Evolutionary conservation across 2,329 filamentous ascomycete species (phyloP).

Genomic region (Polytolypa hystricis): DNA sequence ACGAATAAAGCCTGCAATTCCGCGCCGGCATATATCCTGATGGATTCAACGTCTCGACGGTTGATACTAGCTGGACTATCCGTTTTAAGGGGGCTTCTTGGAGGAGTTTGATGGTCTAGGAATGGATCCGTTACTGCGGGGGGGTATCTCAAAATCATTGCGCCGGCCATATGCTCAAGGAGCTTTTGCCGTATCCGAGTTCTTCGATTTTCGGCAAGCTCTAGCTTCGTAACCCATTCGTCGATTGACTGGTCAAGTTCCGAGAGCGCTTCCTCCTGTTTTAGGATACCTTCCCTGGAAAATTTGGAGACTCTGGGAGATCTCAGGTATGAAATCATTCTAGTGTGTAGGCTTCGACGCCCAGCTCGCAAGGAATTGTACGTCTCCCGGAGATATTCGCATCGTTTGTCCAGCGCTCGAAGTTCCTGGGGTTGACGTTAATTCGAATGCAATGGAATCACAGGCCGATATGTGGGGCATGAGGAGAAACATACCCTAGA

Average conservation of each 20-base stretch:
- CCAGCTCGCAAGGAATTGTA: constrained; percentile 65
- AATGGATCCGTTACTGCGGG: constrained; percentile 3
- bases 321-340: constrained; percentile 67
- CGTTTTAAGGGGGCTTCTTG: constrained; percentile 47
- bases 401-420: constrained; percentile 62
- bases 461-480: background rate
- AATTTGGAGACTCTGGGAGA: constrained; percentile 60
- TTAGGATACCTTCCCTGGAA: constrained; percentile 62
- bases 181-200: constrained; percentile 67
- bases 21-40: constrained; percentile 56
- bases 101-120: constrained; percentile 31
- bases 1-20: constrained; percentile 56
- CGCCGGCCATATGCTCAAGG: constrained; percentile 68
- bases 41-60: constrained; percentile 48
- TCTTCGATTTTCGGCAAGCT: constrained; percentile 66
- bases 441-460: constrained; percentile 4
- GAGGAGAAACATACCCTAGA: constrained; percentile 15
- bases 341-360: constrained; percentile 62
- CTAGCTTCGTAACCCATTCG: constrained; percentile 70
- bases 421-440: constrained; percentile 48
- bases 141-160: constrained; percentile 40
- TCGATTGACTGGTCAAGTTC: constrained; percentile 70
- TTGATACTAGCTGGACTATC: constrained; percentile 14
- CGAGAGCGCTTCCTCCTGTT: constrained; percentile 67
- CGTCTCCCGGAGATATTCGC: constrained; percentile 65